phyloP scores from a whole-genome alignment of 2,329 filamentous ascomycete genomes.

The Microdochium trichocladiopsis region DNA sequence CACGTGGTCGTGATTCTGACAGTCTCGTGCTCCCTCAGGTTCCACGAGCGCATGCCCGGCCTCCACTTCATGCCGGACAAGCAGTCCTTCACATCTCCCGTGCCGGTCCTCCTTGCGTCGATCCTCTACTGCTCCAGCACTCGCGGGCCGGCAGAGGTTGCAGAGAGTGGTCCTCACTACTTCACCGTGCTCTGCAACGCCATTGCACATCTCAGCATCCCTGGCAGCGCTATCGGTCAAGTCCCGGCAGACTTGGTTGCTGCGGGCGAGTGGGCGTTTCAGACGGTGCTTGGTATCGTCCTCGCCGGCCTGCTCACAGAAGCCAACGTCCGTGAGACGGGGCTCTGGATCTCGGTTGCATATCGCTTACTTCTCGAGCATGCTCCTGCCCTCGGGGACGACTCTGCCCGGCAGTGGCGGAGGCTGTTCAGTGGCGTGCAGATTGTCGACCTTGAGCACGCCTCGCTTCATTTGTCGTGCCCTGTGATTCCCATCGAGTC shows the following conservation, averaged over 20 bases:
- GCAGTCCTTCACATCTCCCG: slow-evolving; percentile 32
- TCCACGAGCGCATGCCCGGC: slow-evolving; percentile 34
- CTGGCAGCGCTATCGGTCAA: slow-evolving; percentile 18
- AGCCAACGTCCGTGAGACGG: slow-evolving; percentile 31
- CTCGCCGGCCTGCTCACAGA: slow-evolving; percentile 31
- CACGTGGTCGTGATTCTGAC: background rate
- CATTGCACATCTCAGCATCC: slow-evolving; percentile 31
- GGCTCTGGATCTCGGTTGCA: slow-evolving; percentile 34
- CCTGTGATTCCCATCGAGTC: slow-evolving; percentile 31
- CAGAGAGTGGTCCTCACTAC: slow-evolving; percentile 27
- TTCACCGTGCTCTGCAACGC: slow-evolving; percentile 28
- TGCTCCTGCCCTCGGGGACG: slow-evolving; percentile 28
- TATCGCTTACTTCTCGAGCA: slow-evolving; percentile 32
- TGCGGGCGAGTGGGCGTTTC: slow-evolving; percentile 31
- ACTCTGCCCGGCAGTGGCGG: slow-evolving; percentile 30
- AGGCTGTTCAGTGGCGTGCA: slow-evolving; percentile 28
- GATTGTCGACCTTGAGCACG: slow-evolving; percentile 36
- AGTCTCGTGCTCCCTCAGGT: slow-evolving; percentile 14
- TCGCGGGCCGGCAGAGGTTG: slow-evolving; percentile 22
- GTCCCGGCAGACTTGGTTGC: slow-evolving; percentile 11
- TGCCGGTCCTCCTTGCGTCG: slow-evolving; percentile 32
- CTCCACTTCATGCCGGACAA: slow-evolving; percentile 36
- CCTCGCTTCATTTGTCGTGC: slow-evolving; percentile 31
- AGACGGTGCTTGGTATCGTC: slow-evolving; percentile 32
- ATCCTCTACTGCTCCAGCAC: slow-evolving; percentile 35